phyloP scores from a whole-genome alignment of 2,329 filamentous ascomycete species.

The Cladorrhinum sp. region DNA sequence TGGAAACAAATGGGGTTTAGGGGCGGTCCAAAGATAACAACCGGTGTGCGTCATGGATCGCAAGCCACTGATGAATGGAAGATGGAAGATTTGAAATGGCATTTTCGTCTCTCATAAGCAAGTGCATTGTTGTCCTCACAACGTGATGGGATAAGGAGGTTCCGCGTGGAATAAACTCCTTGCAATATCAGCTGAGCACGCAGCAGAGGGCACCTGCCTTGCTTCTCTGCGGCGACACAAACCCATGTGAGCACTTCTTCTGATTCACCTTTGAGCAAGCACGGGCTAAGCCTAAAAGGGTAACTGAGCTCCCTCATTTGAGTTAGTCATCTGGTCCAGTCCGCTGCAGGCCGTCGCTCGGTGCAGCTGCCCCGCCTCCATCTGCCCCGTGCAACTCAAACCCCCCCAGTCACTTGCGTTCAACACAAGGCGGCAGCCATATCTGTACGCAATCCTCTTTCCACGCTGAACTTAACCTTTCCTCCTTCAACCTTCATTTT shows the following conservation, averaged over 20 bases:
- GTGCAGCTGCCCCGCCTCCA: conserved; percentile 2
- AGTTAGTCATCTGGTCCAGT: conserved; percentile 27
- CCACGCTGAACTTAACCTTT: conserved; percentile 22
- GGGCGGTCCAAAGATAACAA: neutral
- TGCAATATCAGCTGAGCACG: conserved; percentile 14
- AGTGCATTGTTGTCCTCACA: neutral
- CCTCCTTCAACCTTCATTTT: conserved; percentile 20
- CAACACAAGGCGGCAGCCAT: conserved; percentile 23
- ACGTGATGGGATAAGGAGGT: neutral
- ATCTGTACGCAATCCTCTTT: conserved; percentile 20
- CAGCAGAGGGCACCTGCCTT: conserved; percentile 10
- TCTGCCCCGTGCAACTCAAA: conserved; percentile 11
- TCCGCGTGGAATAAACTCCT: no score
- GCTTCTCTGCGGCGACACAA: neutral
- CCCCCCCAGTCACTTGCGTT: conserved; percentile 15
- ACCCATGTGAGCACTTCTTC: conserved; percentile 25
- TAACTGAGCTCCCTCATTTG: conserved; percentile 9
- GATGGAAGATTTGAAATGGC: neutral
- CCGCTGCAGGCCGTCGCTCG: conserved; percentile 18
- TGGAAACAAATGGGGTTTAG: neutral
- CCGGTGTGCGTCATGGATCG: conserved; percentile 6
- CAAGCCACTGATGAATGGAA: neutral
- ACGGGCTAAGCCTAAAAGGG: conserved; percentile 16
- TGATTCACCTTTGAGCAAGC: conserved; percentile 23
- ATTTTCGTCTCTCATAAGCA: no score